Evolutionary conservation across 306 rosid species (phyloP), one percentile per base, ranked within the genome.

Genomic region (Gleditsia sinensis): DNA sequence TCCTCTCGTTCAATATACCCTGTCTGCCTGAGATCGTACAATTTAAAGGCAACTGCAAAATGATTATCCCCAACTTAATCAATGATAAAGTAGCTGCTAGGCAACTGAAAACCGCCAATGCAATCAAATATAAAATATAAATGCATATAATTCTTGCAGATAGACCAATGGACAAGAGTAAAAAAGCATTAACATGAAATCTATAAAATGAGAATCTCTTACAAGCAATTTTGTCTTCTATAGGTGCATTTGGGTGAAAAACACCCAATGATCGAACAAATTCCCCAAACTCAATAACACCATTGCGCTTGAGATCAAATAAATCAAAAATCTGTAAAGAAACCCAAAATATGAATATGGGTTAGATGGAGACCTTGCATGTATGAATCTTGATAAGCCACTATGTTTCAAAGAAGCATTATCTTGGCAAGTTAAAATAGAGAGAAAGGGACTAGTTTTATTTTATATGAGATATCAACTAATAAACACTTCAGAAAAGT

Each of bases 221-320:
- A 89, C 98, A 94, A 63, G 76, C 6, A 62, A 85, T 86, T 84
- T 94, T 94, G 65, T 89, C 92, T 72, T 83, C 98, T 48, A 69
- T 65, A 69, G 88, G 67, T 68, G 92, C 91, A 71, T 85, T 55
- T 50, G 98, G 98, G 58, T 92, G 98, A 84, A 92, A 90, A 63
- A 90, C 77, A 45, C 94, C 88, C 42, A 92, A 61, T 32, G 98
- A 88, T 80, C 92, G 83, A 63, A 92, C 98, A 76, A 92, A 92
- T 69, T 90, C 98, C 43, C 92, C 96, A 12, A 90, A 92, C 50
- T 92, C 96, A 49, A 92, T 92, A 64, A 88, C 94, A 34, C 96
- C 98, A 27, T 92, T 92, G 71, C 70, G 84, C 85, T 92, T 92
- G 12, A 84, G 0, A 78, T 92, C 98, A 81, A 92, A 92, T 66